Percentiles rank a stretch among this genome's conserved stretches.
These are phyloP conservation scores for Aspergillus aculeatus DNA, from an alignment of 2,329 filamentous ascomycete genomes.

Conservation along the genomic window DNA sequence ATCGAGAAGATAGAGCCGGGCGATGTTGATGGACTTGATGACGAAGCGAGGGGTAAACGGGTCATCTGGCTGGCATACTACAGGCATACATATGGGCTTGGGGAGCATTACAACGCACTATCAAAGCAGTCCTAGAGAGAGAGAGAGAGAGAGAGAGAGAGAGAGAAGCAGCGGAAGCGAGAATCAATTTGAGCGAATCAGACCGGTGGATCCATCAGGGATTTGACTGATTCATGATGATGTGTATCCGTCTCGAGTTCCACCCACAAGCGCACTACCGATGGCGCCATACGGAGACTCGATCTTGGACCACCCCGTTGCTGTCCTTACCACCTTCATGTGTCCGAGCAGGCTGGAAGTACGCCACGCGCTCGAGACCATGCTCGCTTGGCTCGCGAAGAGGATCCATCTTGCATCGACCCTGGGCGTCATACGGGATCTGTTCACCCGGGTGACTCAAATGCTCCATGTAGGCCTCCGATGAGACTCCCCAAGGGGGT, in stretches of 20 bases:
- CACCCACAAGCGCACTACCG: conserved; percentile 15
- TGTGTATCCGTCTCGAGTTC: not conserved
- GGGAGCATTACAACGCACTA: conserved; percentile 96
- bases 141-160: conserved; percentile 17
- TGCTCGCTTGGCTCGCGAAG: conserved; percentile 42
- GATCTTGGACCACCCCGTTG: conserved; percentile 42
- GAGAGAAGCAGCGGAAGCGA: not conserved
- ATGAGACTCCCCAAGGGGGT: conserved; percentile 70
- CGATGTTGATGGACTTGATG: conserved; percentile 40
- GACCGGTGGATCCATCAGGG: not conserved
- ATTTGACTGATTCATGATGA: not conserved
- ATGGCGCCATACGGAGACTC: conserved; percentile 45
- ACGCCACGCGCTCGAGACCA: conserved; percentile 49
- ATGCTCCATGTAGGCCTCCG: conserved; percentile 70
- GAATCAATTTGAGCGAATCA: not conserved
- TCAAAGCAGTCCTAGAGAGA: conserved; percentile 43
- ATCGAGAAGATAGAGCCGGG: conserved; percentile 70
- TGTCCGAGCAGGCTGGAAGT: conserved; percentile 58
- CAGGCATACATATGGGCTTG: conserved; percentile 85
- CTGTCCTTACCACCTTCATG: conserved; percentile 54
- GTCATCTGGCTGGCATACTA: conserved; percentile 94
- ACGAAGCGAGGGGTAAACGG: conserved; percentile 49
- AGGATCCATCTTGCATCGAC: conserved; percentile 50
- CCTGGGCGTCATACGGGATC: conserved; percentile 60
- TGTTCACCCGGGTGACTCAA: conserved; percentile 68